Evolutionary conservation across 768 basidiomycete species (phyloP), one percentile per base, ranked within the genome.

Genomic region (Boletus vermiculosoides): DNA sequence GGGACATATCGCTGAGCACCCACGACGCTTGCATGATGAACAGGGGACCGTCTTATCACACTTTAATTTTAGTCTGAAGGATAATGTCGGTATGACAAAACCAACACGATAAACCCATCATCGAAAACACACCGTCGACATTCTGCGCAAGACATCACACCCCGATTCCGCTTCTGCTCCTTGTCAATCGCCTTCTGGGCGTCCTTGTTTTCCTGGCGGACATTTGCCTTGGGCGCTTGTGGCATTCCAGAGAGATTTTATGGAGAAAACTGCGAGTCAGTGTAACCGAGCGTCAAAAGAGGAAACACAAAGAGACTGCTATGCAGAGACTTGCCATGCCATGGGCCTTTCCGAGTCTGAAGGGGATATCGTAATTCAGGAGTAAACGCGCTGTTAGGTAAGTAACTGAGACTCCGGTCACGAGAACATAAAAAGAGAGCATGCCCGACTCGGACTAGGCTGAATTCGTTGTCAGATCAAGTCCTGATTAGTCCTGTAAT

Each of bases 1-100:
- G 4, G 87, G 88, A 71, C 89, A 91, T 52, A 91, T 90, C 12
- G 85, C 84, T 6, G 85, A 82, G 64, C 88, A 90, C 30, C 88
- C 88, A 62, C 88, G 76, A 41, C 88, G 82, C 66, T 84, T 88
- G 69, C 88, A 86, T 6, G 78, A 80, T 1, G 77, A 73, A 60
- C 79, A 80, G 1, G 77, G 78, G 13, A 79, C 81, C 4, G 81
- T 87, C 71, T 90, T 90, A 72, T 90, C 86, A 70, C 88, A 90
- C 70, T 86, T 87, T 44, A 88, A 68, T 66, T 88, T 87, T 40
- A 88, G 76, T 30, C 86, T 86, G 62, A 20, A 8, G 18, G 12
- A 15, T 3, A 22, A 39, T n/a, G 46, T 59, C 30, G 30, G 28
- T 41, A 45, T 31, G 47, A 45, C 9, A 37, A 56, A 28, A 45